Base-by-base conservation (phyloP, 345 rosid genomes). In the Ceriops tagal region DNA sequence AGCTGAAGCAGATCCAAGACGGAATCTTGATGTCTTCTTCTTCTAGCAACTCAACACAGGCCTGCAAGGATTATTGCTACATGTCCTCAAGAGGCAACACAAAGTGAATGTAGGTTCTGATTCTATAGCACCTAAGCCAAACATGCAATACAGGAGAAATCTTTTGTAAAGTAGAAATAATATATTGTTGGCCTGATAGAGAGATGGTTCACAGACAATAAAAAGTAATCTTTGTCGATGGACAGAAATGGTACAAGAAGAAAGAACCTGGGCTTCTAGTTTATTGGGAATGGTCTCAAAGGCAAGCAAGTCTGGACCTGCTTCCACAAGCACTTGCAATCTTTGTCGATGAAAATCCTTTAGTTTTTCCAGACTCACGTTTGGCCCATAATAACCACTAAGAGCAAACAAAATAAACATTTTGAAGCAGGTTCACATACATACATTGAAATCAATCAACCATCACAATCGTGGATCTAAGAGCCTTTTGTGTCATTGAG, bases 221-320 rank as follows among this genome's bases (percentile, higher is more conserved):
- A 39, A 11, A 39, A 39, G 46, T 39, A 39, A 39, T 39, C n/a
- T n/a, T n/a, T n/a, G n/a, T n/a, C n/a, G n/a, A 15, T 8, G 51
- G 65, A 39, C 7, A 58, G 6, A 72, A 73, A 22, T 4, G 6
- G 58, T 13, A 71, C 58, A 64, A 70, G 66, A 68, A 63, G 78
- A 57, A 61, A 56, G 59, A 56, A 87, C 98, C 96, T 88, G 92
- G 67, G 98, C 90, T 79, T 93, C 97, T 31, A 93, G 91, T 78
- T 86, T 93, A 58, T 89, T 93, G 9, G 97, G 96, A 69, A 91
- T 89, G 72, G 98, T 88, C 80, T 91, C 98, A 53, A 93, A 93
- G 30, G 97, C 96, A 60, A 93, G 81, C 73, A 93, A 83, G 81
- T 93, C 98, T 20, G 96, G 84, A 71, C 96, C 89, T 39, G 97